Conservation (phyloP, 148 eudicot genomes). For the Pouteria glomerata region DNA sequence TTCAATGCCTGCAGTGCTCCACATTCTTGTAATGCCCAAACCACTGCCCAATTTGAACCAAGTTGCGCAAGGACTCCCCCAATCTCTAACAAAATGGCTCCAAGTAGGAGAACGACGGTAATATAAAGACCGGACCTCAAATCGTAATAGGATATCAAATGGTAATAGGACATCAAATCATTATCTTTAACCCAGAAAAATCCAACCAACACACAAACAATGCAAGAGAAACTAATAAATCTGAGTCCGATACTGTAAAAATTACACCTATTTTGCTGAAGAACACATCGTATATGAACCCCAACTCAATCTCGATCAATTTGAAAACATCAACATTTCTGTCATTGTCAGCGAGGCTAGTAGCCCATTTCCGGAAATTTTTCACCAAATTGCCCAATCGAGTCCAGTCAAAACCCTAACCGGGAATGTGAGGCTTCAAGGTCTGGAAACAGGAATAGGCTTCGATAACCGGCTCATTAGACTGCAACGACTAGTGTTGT, state of each 20-base stretch:
- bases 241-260: neutral
- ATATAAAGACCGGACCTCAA: neutral
- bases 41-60: conserved; percentile 9
- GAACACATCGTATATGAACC: neutral
- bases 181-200: neutral
- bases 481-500: neutral
- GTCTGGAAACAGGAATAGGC: neutral
- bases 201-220: neutral
- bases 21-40: neutral
- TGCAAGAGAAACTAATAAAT: neutral
- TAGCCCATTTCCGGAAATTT: neutral
- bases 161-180: neutral
- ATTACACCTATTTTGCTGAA: conserved; percentile 10
- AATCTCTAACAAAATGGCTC: conserved; percentile 4
- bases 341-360: too few species aligned
- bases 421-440: neutral
- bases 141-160: neutral
- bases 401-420: neutral
- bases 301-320: conserved; percentile 12
- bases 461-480: neutral
- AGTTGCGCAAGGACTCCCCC: conserved; percentile 1
- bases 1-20: neutral
- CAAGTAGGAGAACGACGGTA: neutral
- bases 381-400: neutral
- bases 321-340: neutral